phyloP scores from a whole-genome alignment of 768 basidiomycete genomes.

The Pholiota conissans region DNA sequence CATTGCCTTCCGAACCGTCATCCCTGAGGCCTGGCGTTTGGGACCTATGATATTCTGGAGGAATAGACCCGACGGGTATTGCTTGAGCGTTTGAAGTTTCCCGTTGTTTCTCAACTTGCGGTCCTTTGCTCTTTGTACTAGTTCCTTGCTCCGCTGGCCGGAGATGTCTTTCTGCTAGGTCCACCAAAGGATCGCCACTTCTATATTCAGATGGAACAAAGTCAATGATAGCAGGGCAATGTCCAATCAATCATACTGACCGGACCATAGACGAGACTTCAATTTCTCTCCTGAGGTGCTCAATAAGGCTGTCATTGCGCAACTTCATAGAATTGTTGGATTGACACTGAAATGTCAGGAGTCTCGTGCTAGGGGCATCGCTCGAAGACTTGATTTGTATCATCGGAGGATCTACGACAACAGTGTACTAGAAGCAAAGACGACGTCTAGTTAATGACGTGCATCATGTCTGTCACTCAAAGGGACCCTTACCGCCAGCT shows the following conservation, averaged over 20 bases:
- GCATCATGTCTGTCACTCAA: background rate
- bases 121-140: background rate
- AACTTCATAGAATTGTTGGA: background rate
- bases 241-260: too few relatives aligned
- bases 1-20: background rate
- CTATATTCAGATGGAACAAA: too few relatives aligned
- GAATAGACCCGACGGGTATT: background rate
- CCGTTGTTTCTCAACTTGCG: background rate
- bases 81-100: background rate
- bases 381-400: background rate
- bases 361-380: background rate
- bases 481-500: background rate
- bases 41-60: background rate
- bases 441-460: background rate
- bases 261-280: too few relatives aligned
- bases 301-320: background rate
- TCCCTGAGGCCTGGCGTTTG: background rate
- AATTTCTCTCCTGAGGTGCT: background rate
- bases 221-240: too few relatives aligned
- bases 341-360: background rate
- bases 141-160: background rate
- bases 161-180: too few relatives aligned
- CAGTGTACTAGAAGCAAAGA: background rate
- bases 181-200: too few relatives aligned
- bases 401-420: background rate